Evolutionary conservation across 129 eudicot genomes (phyloP), one percentile per base, ranked within the genome.

Genomic region (Sambucus nigra): DNA sequence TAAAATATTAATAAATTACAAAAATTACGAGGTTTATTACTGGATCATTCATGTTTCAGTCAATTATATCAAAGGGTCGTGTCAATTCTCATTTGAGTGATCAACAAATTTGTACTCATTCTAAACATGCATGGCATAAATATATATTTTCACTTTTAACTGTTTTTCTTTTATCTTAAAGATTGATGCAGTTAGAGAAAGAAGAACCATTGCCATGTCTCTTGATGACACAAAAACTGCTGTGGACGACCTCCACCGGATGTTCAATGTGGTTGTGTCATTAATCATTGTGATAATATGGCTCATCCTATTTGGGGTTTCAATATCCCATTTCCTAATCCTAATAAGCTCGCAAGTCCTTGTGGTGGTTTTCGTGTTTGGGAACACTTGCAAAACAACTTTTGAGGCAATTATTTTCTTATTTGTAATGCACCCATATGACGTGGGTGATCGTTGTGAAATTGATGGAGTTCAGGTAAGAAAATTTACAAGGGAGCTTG

Each of bases 401-500:
- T 68, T 58, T 32, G 66, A 68, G 53, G 66, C 73, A 22, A 59
- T 59, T 27, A 42, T 68, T 14, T 68, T 68, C 66, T 41, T 68
- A 25, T 68, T 68, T 24, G 55, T 68, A 21, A 52, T 68, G 61
- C 73, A 68, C 24, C 73, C 73, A 4, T 68, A 24, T 41, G 73
- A 68, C 10, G 73, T 68, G 7, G 67, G 73, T 15, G 73, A 68
- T 28, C 73, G 73, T 51, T 68, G 73, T 52, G 73, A 59, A 7
- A 16, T 68, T 29, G 66, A 68, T 3, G 25, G 41, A 4, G 61
- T 68, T 26, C 73, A 68, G 61, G 73, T 68, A 58, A 27, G 46
- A 13, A 19, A 3, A 33, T n/a, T 24, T 39, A 24, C 15, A n/a
- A 2, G n/a, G n/a, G n/a, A n/a, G 35, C 35, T 3, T 29, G 35